Conservation (phyloP, 2,329 filamentous ascomycete species). For the Neocatenulostroma microsporum region DNA sequence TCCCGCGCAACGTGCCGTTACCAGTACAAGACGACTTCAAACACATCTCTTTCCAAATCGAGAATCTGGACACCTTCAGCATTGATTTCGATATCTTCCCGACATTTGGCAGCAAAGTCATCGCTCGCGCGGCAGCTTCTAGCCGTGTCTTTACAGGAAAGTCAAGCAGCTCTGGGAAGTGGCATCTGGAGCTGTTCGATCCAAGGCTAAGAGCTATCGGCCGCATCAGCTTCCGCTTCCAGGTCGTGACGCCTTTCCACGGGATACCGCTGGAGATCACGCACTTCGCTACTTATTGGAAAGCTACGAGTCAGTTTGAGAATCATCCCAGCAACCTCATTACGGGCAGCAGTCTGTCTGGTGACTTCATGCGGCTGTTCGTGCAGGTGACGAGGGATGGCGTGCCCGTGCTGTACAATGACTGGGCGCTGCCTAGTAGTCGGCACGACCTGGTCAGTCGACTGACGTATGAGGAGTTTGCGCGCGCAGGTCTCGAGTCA, state of each 20-base stretch:
- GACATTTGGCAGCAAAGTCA: constrained; percentile 94
- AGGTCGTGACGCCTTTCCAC: constrained; percentile 93
- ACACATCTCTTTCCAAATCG: constrained; percentile 89
- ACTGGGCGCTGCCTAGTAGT: constrained; percentile 55
- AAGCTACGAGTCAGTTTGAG: constrained; percentile 88
- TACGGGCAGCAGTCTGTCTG: constrained; percentile 88
- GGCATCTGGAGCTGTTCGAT: constrained; percentile 85
- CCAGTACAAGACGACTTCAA: constrained; percentile 95
- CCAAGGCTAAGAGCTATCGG: constrained; percentile 85
- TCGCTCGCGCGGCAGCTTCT: constrained; percentile 88
- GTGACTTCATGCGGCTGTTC: constrained; percentile 88
- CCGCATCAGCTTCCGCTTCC: constrained; percentile 86
- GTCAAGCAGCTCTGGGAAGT: constrained; percentile 66
- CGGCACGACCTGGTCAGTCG: constrained; percentile 70
- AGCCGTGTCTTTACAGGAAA: constrained; percentile 75
- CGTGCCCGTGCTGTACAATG: constrained; percentile 77
- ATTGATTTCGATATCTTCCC: constrained; percentile 98
- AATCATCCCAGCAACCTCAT: constrained; percentile 79
- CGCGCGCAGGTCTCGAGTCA: constrained; percentile 34
- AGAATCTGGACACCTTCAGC: constrained; percentile 84
- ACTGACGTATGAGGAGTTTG: constrained; percentile 66
- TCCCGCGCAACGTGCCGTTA: constrained; percentile 89
- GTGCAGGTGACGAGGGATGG: constrained; percentile 87
- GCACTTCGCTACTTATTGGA: constrained; percentile 99
- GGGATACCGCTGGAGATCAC: constrained; percentile 92